Base-by-base conservation (phyloP, 2,329 filamentous ascomycete genomes). In the Ophiocordyceps robertsii region DNA sequence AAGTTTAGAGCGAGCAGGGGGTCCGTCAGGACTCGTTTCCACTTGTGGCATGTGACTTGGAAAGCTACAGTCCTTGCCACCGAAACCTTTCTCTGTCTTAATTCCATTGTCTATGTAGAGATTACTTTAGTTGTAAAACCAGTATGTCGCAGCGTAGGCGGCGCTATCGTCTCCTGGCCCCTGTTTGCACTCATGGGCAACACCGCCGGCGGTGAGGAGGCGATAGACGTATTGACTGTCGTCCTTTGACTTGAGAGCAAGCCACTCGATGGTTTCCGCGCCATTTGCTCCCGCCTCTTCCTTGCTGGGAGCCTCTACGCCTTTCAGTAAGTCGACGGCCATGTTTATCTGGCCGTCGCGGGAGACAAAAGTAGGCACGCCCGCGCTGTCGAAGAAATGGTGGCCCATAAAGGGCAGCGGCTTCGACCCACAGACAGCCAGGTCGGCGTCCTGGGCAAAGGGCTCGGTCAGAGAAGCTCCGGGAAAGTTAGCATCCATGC, bases 311-410 rank as follows among this genome's bases (percentile, higher is more conserved):
- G 80, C 78, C 30, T 66, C 53, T 33, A 74, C 66, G 31, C 53
- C 57, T 29, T 61, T 67, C 33, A 65, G 47, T 59, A 77, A 76
- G 56, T 68, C 69, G 43, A 54, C 65, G 49, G 69, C 58, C 53
- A 65, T 57, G 50, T 64, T 58, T 29, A 60, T 53, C 32, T 56
- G 52, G 33, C 59, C 53, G 8, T 52, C 56, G 40, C 60, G 54
- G 31, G 84, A 64, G 44, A 74, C 66, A 55, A 85, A 86, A 11
- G 68, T 75, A 1, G 82, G 82, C 1, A 64, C 59, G 47, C 69
- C 60, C 37, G 53, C 48, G 39, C 47, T 46, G 58, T 71, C 72
- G 67, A 86, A 86, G 70, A 69, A 83, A 67, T 87, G 82, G 51
- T 76, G 69, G 29, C 82, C 82, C 12, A 80, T 55, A 51, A 70